Base-by-base conservation (phyloP, 148 eudicot species). In the Simmondsia chinensis region DNA sequence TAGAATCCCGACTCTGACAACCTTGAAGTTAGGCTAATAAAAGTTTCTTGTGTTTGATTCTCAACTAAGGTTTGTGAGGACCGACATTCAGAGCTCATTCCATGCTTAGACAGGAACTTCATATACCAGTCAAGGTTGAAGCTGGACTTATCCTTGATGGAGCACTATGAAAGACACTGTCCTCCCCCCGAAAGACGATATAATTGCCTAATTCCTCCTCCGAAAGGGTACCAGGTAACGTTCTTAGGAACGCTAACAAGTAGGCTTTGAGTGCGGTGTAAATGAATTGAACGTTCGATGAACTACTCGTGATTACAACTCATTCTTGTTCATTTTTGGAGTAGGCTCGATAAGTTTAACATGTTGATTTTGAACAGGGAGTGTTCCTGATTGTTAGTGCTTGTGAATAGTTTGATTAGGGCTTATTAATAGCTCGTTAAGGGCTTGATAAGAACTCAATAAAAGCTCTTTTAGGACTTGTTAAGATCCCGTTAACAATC, bases 141-240 rank as follows among this genome's bases (percentile, higher is more conserved):
- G 57, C 57, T 65, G 7, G 71, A 71, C 52, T 63, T 71, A 14
- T 20, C 59, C 6, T 38, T 71, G 33, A 71, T 71, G 76, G 76
- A 71, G 64, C 76, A 71, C 42, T 71, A 71, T 23, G 76, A 71
- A 57, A 36, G 76, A 31, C 76, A 71, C 22, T 71, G 76, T 16
- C 76, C 76, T 8, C 76, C 72, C 26, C 64, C 67, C 14, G 76
- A 65, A 34, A 57, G 58, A 51, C 71, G 68, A 13, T 71, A 33
- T 61, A 71, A 65, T 27, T 71, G 76, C 51, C 66, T 71, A 23
- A 67, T 71, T 46, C 76, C 76, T 11, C 76, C 76, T 25, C 76
- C 76, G 14, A 56, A 43, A 10, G 76, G 64, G 12, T 71, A 71
- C 46, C 65, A 65, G 76, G 76, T 71, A 46, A 2, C 5, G 1